Evolutionary conservation across 2,329 filamentous ascomycete species (phyloP).

Genomic region (Grosmannia penicillata): DNA sequence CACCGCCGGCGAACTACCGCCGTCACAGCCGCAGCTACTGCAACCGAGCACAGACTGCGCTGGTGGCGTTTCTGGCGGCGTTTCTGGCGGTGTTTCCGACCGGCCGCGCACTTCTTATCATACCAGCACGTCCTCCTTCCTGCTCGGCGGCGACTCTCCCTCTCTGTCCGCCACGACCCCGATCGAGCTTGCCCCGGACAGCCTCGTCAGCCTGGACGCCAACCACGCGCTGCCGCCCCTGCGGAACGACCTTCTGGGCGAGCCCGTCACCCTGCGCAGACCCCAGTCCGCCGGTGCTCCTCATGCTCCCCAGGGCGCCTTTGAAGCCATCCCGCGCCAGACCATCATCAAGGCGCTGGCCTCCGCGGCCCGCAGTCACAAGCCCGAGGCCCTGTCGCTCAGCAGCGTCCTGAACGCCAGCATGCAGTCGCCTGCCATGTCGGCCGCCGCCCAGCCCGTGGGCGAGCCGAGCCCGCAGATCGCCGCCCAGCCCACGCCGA

Average conservation of each 20-base stretch:
- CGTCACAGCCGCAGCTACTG: constrained; percentile 7
- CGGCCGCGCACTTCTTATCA: constrained; percentile 6
- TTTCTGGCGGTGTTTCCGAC: not conserved
- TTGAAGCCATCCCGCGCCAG: constrained; percentile 58
- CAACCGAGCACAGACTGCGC: no score
- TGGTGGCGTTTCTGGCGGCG: no score
- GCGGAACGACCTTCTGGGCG: constrained; percentile 4
- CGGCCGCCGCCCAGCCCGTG: not conserved
- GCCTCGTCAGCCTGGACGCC: not conserved
- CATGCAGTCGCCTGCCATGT: constrained; percentile 3
- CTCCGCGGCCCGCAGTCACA: constrained; percentile 45
- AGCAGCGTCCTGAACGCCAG: constrained; percentile 40
- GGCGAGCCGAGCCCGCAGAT: not conserved
- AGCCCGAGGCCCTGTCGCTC: constrained; percentile 48
- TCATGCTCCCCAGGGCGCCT: constrained; percentile 25
- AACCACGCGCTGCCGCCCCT: constrained; percentile 1
- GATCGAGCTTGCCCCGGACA: not conserved
- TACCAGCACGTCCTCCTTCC: constrained; percentile 4
- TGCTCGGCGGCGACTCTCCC: no score
- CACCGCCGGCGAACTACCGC: not conserved
- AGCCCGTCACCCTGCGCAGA: constrained; percentile 4
- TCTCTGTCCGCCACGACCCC: not conserved
- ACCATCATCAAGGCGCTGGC: constrained; percentile 73
- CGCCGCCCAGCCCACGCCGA: not conserved
- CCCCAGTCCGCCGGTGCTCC: constrained; percentile 8